Evolutionary conservation across 805 yeast species (phyloP), one percentile per base, ranked within the genome.

Genomic region (Candida silvatica): DNA sequence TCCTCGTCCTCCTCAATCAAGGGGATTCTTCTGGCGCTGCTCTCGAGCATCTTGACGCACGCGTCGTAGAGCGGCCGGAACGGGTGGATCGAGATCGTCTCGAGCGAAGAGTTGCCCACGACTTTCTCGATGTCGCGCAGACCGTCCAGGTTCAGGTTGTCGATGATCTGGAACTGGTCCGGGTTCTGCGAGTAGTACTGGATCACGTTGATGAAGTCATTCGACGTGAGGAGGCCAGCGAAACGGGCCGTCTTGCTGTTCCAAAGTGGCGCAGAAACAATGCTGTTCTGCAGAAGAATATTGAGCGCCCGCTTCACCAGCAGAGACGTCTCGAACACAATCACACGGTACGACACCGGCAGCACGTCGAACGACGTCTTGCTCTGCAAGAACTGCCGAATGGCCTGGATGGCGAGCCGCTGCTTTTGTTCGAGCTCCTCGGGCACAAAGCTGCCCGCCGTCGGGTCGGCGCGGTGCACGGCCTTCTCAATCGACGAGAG

Each of bases 211-310:
- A 92, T 83, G 58, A 87, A 92, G 62, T 92, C 98, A 27, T 83
- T 74, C 14, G 94, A 77, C 4, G 97, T 92, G 48, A 92, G 66
- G 42, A 92, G 70, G 3, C 99, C 99, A 2, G 97, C 97, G 65
- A 92, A 92, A 49, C 82, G 70, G 12, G 95, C 82, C 12, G 83
- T 76, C 51, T 80, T 74, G 39, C 90, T 80, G 59, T 90, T 84
- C 99, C 99, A 92, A 35, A 92, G 65, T 3, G 99, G 98, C 4
- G 97, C 97, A 36, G 94, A 80, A 22, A 92, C 97, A 50, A 92
- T 86, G 54, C 85, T 84, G 58, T 92, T 92, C 54, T 92, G 97
- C 35, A 92, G 66, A 41, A 92, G 62, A 20, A 94, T 88, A 44
- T 86, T 87, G 51, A 92, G 67, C 4, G 96, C 83, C 54, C 90